These are phyloP conservation scores for Mikania micrantha DNA, from an alignment of 129 eudicot genomes.

Conservation along the genomic window DNA sequence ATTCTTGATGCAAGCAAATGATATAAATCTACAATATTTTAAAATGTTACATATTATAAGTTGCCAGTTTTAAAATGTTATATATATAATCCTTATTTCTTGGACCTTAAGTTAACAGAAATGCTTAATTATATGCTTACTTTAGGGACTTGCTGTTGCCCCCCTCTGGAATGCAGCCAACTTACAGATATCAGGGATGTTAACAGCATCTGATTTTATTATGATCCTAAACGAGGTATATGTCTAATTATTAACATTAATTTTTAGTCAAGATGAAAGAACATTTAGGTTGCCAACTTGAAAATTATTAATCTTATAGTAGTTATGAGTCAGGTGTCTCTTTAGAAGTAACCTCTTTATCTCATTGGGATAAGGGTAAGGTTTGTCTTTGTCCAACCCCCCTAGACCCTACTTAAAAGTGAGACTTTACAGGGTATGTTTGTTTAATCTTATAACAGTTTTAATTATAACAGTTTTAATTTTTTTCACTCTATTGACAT, in stretches of 20 bases:
- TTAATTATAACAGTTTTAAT: not conserved
- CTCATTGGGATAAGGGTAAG: no score
- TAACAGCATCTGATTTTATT: slow-evolving; percentile 74
- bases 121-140: not conserved
- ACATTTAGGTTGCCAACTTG: not conserved
- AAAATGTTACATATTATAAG: not conserved
- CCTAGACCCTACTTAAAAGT: no score
- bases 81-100: not conserved
- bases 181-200: slow-evolving; percentile 53
- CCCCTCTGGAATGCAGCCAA: slow-evolving; percentile 61
- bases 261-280: not conserved
- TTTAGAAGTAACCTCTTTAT: no score
- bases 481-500: not conserved
- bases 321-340: no score
- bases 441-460: no score
- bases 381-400: no score
- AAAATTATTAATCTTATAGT: slow-evolving; percentile 3
- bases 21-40: not conserved
- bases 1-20: not conserved
- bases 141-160: slow-evolving; percentile 51
- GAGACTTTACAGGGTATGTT: no score
- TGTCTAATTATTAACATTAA: not conserved
- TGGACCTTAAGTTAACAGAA: not conserved
- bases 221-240: slow-evolving; percentile 54
- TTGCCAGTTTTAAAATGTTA: not conserved